phyloP scores from a whole-genome alignment of 2,329 filamentous ascomycete species.

The Escovopsis weberi region DNA sequence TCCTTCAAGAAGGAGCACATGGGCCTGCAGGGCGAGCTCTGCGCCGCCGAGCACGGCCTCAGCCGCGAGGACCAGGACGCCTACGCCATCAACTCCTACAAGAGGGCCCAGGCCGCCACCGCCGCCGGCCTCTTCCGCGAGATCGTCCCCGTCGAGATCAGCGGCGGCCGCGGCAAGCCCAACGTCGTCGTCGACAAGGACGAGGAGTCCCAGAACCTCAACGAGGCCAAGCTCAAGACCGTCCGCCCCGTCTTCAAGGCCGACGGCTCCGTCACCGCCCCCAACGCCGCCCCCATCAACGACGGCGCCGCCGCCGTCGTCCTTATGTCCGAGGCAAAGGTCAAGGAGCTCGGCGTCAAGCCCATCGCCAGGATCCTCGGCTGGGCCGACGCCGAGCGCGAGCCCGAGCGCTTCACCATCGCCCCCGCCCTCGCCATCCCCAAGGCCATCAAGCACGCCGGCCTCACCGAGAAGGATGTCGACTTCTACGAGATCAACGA shows the following conservation, averaged over 20 bases:
- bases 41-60: conserved; percentile 69
- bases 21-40: conserved; percentile 87
- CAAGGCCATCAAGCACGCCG: conserved; percentile 93
- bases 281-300: conserved; percentile 92
- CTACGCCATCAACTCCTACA: conserved; percentile 89
- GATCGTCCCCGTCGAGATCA: conserved; percentile 80
- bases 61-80: conserved; percentile 79
- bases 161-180: conserved; percentile 82
- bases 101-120: conserved; percentile 79
- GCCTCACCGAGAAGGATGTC: conserved; percentile 59
- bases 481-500: conserved; percentile 99
- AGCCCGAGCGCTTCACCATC: conserved; percentile 90
- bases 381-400: conserved; percentile 88
- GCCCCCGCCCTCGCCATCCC: conserved; percentile 87
- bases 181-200: conserved; percentile 66
- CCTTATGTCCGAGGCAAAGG: conserved; percentile 83
- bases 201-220: conserved; percentile 92
- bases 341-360: conserved; percentile 82
- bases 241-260: conserved; percentile 77
- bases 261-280: conserved; percentile 82
- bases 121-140: conserved; percentile 74
- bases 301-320: conserved; percentile 88
- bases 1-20: conserved; percentile 95
- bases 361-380: conserved; percentile 93
- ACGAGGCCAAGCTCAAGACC: conserved; percentile 65